These are phyloP conservation scores for Botryotinia narcissicola DNA, from an alignment of 2,329 filamentous ascomycete species.

Conservation along the genomic window DNA sequence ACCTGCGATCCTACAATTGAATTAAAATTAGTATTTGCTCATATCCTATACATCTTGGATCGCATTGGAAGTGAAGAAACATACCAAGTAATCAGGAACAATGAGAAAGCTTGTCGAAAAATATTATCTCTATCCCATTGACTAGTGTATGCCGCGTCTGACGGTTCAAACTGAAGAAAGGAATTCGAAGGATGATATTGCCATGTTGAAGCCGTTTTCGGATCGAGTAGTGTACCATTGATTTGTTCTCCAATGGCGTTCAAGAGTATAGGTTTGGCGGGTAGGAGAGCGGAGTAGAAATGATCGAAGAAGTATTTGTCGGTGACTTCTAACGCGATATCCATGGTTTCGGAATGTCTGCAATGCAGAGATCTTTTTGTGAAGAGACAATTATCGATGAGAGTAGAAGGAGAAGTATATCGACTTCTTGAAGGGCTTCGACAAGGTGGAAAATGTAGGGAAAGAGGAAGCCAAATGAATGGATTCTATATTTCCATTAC, in stretches of 20 bases:
- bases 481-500: neutral
- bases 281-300: slow-evolving; percentile 70
- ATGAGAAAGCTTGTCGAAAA: slow-evolving; percentile 67
- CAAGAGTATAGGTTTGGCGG: slow-evolving; percentile 54
- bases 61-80: slow-evolving; percentile 31
- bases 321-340: slow-evolving; percentile 82
- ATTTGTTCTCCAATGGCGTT: slow-evolving; percentile 49
- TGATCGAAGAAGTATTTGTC: slow-evolving; percentile 82
- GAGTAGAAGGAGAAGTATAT: neutral
- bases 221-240: slow-evolving; percentile 54
- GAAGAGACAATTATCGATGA: neutral
- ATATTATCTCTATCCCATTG: slow-evolving; percentile 74
- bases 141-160: slow-evolving; percentile 76
- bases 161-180: slow-evolving; percentile 67
- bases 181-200: slow-evolving; percentile 70
- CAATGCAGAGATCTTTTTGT: neutral
- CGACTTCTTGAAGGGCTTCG: neutral
- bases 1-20: slow-evolving; percentile 70
- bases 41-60: too few species aligned
- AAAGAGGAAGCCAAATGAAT: neutral
- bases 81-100: slow-evolving; percentile 87
- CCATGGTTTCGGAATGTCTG: slow-evolving; percentile 56
- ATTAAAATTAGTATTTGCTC: neutral
- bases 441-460: neutral
- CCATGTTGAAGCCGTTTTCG: slow-evolving; percentile 57